Evolutionary conservation across 2,329 filamentous ascomycete genomes (phyloP).

Genomic region (Emmonsia crescens): DNA sequence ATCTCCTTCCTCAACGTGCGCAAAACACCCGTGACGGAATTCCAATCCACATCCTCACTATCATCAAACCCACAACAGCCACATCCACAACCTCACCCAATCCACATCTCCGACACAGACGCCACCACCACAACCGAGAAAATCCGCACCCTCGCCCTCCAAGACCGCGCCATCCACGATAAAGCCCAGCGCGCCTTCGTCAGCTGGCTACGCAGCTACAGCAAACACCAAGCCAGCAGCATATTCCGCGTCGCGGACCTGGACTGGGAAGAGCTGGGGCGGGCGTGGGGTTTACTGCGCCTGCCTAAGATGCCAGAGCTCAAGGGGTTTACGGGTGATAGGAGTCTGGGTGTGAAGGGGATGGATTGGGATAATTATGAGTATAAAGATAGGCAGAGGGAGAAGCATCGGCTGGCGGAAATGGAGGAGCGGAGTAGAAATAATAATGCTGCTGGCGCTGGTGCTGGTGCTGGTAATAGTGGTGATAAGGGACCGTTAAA

Average conservation of each 20-base stretch:
- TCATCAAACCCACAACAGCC: too few relatives aligned
- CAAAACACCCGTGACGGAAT: constrained; percentile 60
- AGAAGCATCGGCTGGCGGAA: constrained; percentile 52
- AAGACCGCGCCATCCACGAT: constrained; percentile 63
- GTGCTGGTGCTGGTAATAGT: constrained; percentile 23
- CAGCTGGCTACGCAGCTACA: constrained; percentile 84
- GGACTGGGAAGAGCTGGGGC: constrained; percentile 72
- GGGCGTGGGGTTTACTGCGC: constrained; percentile 74
- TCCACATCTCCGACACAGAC: constrained; percentile 52
- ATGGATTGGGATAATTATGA: constrained; percentile 55
- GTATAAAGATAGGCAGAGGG: constrained; percentile 62
- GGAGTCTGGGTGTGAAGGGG: constrained; percentile 43
- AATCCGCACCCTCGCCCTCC: constrained; percentile 48
- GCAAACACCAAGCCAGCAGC: constrained; percentile 78
- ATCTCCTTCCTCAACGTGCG: constrained; percentile 75
- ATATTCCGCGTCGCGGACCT: constrained; percentile 78
- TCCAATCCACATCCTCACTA: constrained; percentile 28
- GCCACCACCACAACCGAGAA: constrained; percentile 45
- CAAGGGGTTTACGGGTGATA: constrained; percentile 60
- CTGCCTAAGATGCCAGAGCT: constrained; percentile 92
- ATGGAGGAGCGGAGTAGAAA: constrained; percentile 37
- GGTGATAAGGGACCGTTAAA: constrained; percentile 34
- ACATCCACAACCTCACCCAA: constrained; percentile 43
- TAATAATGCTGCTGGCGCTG: constrained; percentile 18
- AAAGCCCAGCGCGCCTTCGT: constrained; percentile 88